phyloP scores from a whole-genome alignment of 208 protist genomes.

The Trypanosoma rangeli region DNA sequence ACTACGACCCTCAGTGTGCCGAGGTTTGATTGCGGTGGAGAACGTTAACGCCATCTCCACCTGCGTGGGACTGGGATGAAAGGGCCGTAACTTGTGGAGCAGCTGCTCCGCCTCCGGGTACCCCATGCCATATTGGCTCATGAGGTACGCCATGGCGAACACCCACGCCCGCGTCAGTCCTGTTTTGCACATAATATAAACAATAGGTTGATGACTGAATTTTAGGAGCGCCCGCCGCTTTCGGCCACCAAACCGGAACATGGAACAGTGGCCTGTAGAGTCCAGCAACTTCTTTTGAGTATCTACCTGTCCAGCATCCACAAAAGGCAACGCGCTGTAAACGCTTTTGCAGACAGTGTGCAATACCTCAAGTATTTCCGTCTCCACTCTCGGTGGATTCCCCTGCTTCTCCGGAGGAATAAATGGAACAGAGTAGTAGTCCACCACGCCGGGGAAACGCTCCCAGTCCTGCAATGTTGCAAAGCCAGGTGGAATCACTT shows the following conservation, averaged over 20 bases:
- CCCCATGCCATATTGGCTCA: constrained; percentile 18
- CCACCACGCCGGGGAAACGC: background rate
- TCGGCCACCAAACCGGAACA: background rate
- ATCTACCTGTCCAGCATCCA: background rate
- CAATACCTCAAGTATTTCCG: constrained; percentile 9
- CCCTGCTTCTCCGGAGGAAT: constrained; percentile 16
- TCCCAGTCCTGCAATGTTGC: constrained; percentile 21
- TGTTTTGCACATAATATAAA: constrained; percentile 31
- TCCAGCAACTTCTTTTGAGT: background rate
- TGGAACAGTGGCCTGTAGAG: background rate
- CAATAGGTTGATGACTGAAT: background rate
- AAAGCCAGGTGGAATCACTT: constrained; percentile 21
- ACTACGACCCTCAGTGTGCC: background rate
- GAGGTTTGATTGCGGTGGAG: background rate
- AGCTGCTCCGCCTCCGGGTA: constrained; percentile 8
- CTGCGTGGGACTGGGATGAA: constrained; percentile 13
- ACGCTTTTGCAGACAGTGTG: constrained; percentile 11
- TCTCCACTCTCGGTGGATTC: constrained; percentile 7
- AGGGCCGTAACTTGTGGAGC: constrained; percentile 2
- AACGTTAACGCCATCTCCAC: constrained; percentile 12
- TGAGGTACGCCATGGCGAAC: constrained; percentile 26
- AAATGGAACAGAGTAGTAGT: constrained; percentile 9
- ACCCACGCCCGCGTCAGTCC: constrained; percentile 20
- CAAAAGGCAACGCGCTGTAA: background rate
- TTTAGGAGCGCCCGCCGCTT: constrained; percentile 3